Conservation (phyloP, 495 filamentous ascomycete genomes). For the Terfezia claveryi region DNA sequence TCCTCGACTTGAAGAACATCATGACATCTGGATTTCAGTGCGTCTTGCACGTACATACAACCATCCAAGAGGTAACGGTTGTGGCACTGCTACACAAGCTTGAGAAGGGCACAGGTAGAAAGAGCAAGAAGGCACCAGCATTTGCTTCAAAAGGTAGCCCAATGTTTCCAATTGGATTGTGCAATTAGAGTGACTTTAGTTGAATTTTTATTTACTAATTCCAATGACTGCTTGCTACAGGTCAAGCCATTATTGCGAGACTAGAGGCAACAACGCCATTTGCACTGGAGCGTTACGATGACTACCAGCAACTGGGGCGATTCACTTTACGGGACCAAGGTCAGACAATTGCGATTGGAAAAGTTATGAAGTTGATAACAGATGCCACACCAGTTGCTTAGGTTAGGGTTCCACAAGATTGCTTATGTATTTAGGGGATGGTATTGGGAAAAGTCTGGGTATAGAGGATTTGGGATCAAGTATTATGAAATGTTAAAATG, state of each 20-base stretch:
- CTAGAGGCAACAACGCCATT: conserved; percentile 71
- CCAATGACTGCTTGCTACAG: not conserved
- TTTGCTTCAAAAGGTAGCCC: conserved; percentile 71
- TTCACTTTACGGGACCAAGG: conserved; percentile 95
- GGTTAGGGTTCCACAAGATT: no score
- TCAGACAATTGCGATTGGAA: conserved; percentile 92
- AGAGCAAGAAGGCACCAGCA: conserved; percentile 75
- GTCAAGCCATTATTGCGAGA: conserved; percentile 54
- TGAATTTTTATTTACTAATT: conserved; percentile 2
- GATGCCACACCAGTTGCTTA: conserved; percentile 3
- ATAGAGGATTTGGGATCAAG: no score
- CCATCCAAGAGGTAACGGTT: conserved; percentile 90
- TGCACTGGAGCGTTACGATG: conserved; percentile 80
- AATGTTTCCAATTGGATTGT: not conserved
- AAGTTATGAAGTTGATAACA: conserved; percentile 66
- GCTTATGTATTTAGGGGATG: no score
- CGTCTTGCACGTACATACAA: conserved; percentile 73
- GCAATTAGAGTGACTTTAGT: not conserved
- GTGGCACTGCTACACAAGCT: conserved; percentile 70
- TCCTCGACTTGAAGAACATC: conserved; percentile 90
- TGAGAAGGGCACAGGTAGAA: conserved; percentile 85
- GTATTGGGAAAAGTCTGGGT: no score
- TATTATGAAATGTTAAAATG: no score
- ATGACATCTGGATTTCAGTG: conserved; percentile 77
- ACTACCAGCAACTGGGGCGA: conserved; percentile 80